Percentiles rank a stretch among this genome's conserved stretches.
Evolutionary conservation across 192 early-diverging fungal species (phyloP).

Genomic region (Backusella liffmaniae): DNA sequence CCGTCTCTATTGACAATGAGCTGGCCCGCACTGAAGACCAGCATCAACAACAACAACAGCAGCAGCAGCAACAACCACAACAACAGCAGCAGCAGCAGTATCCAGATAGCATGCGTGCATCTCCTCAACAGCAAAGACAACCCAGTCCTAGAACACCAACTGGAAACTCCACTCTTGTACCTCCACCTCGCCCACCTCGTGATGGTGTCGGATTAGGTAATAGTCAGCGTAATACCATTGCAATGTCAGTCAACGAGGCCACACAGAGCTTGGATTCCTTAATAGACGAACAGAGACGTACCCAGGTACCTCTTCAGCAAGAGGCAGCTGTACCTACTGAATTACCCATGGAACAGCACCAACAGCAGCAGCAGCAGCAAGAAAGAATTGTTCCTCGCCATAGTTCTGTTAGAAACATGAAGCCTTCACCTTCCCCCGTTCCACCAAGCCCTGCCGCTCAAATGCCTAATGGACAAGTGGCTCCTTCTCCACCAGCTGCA

Average conservation of each 20-base stretch:
- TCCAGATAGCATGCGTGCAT: background rate
- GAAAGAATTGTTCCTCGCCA: conserved; percentile 6
- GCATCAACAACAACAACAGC: background rate
- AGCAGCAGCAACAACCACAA: background rate
- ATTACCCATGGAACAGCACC: background rate
- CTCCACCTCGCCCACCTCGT: conserved; percentile 33
- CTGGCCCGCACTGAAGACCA: background rate
- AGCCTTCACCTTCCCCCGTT: background rate
- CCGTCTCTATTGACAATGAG: background rate
- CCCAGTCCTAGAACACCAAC: conserved; percentile 14
- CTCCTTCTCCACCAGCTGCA: background rate
- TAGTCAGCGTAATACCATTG: conserved; percentile 12
- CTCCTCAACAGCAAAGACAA: background rate
- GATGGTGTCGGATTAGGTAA: conserved; percentile 31
- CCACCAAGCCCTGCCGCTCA: background rate
- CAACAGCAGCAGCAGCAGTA: background rate
- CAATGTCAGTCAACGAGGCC: background rate
- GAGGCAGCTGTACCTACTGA: background rate
- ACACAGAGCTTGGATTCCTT: background rate
- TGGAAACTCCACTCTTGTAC: conserved; percentile 32
- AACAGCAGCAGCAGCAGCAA: background rate
- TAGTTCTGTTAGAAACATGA: background rate
- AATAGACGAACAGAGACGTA: background rate
- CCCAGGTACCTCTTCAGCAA: background rate
- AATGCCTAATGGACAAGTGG: background rate